These are phyloP conservation scores for Adansonia madagascariensis DNA, from an alignment of 441 rosid genomes.

Conservation along the genomic window DNA sequence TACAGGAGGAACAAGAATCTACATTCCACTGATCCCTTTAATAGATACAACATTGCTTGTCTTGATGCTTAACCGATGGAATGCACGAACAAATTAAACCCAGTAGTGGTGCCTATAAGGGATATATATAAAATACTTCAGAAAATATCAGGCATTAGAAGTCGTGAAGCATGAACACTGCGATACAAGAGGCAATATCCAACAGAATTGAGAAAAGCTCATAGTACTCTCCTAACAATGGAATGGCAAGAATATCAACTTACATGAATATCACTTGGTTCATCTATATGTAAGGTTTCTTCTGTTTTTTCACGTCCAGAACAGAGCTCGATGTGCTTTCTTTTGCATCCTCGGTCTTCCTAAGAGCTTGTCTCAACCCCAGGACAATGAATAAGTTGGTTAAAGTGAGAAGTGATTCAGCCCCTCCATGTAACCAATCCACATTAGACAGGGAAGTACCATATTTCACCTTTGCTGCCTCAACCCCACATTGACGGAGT, in stretches of 20 bases:
- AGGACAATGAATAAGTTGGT: conserved; percentile 83
- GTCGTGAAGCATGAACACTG: background rate
- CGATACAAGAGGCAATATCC: background rate
- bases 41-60: conserved; percentile 1
- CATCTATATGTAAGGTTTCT: conserved; percentile 41
- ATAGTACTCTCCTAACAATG: background rate
- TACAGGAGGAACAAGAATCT: background rate
- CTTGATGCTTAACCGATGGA: background rate
- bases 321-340: conserved; percentile 31
- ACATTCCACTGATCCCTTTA: background rate
- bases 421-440: conserved; percentile 94
- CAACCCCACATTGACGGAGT: conserved; percentile 9
- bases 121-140: too few species aligned
- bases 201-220: conserved; percentile 8
- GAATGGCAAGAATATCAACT: background rate
- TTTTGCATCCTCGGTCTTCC: conserved; percentile 41
- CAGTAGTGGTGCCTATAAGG: background rate
- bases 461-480: conserved; percentile 79
- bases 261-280: background rate
- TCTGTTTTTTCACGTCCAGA: conserved; percentile 35
- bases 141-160: background rate
- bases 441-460: conserved; percentile 90
- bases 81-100: background rate
- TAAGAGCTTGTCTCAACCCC: conserved; percentile 82
- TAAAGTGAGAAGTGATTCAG: conserved; percentile 82